Percentiles rank a stretch among this genome's conserved stretches.
Conservation (phyloP, 306 rosid species). For the apple (Malus domestica) region ASM211411v1 NC_041791.1:2448001-2448500, state of each 20-base stretch:
- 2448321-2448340: constrained; percentile 25
- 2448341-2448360: constrained; percentile 19
- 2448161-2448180: constrained; percentile 37
- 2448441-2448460: no score
- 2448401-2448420: constrained; percentile 1
- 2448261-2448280: constrained; percentile 37
- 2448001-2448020: constrained; percentile 36
- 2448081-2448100: constrained; percentile 26
- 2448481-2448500: no score
- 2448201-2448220: neutral
- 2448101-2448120: constrained; percentile 26
- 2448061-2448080: constrained; percentile 4
- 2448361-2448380: constrained; percentile 20
- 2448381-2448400: constrained; percentile 31
- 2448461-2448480: accelerated
- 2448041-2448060: constrained; percentile 38
- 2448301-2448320: constrained; percentile 19
- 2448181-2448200: constrained; percentile 10
- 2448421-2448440: neutral
- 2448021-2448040: constrained; percentile 21
- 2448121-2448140: constrained; percentile 16
- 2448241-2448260: constrained; percentile 38
- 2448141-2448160: constrained; percentile 26
- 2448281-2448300: constrained; percentile 35
- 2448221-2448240: constrained; percentile 28